Evolutionary conservation across 768 basidiomycete genomes (phyloP), one percentile per base, ranked within the genome.

Genomic region (Agaricus bisporus): DNA sequence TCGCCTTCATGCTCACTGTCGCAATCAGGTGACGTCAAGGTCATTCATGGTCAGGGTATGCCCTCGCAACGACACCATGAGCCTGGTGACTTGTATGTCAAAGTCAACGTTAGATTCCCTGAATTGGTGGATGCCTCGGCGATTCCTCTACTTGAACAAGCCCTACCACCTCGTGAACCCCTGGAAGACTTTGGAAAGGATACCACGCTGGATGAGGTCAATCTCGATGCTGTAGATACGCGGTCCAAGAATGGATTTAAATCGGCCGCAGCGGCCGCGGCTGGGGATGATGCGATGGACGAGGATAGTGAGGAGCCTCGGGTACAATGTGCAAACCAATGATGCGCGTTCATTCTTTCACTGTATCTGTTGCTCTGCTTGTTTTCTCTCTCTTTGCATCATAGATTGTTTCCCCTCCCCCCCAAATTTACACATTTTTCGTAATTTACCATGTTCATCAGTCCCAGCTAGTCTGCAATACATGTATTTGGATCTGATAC

Each of bases 11-110:
- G 14, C 28, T 45, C 61, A 59, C 17, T 48, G 18, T 15, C 25
- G n/a, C 36, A 15, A 49, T 22, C 45, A 95, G 95, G 88, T 56
- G 86, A 88, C 41, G 64, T 94, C 64, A 98, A 97, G 72, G 86
- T 95, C 59, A 87, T 99, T 61, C 81, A 81, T 46, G 91, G 89
- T 4, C 95, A 98, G 72, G 97, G 97, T 57, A 99, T 99, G 97
- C 97, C 95, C 11, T 98, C 97, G 48, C 90, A 90, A 68, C 85
- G 97, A 56, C 95, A 98, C 71, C 97, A 98, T 72, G 94, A 99
- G 66, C 81, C 85, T 38, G 97, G 97, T 37, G 93, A 98, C 70
- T 80, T 99, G 56, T 93, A 82, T 66, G 79, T 99, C 69, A 88
- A 85, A 65, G 72, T 98, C 61, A 76, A 77, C 58, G 90, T 99